phyloP scores from a whole-genome alignment of 2,329 filamentous ascomycete genomes.

The Dactylellina sp. region DNA sequence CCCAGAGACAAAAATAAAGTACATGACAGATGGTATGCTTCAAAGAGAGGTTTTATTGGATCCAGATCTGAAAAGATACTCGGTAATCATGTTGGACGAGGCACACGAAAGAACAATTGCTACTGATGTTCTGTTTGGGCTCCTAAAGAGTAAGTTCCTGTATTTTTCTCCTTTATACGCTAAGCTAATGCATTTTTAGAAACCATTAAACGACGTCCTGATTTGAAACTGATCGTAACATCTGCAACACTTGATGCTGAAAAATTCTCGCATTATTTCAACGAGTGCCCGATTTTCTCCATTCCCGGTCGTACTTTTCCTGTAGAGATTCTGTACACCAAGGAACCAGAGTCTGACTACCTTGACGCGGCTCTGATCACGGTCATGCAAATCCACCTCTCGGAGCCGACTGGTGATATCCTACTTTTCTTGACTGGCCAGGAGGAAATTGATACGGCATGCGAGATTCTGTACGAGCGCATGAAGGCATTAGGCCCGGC shows the following conservation, averaged over 20 bases:
- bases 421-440: constrained; percentile 96
- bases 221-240: constrained; percentile 95
- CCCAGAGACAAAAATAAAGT: constrained; percentile 92
- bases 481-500: constrained; percentile 94
- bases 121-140: constrained; percentile 92
- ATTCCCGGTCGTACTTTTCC: constrained; percentile 96
- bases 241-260: constrained; percentile 96
- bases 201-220: constrained; percentile 83
- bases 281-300: constrained; percentile 94
- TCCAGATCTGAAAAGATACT: constrained; percentile 87
- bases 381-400: constrained; percentile 97
- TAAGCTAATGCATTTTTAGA: constrained; percentile 67
- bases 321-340: constrained; percentile 93
- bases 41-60: constrained; percentile 94
- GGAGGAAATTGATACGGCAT: constrained; percentile 96
- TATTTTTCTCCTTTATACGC: not conserved
- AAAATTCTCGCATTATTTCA: constrained; percentile 96
- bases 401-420: constrained; percentile 91
- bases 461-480: constrained; percentile 90
- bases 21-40: constrained; percentile 99
- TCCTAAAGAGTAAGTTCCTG: constrained; percentile 73
- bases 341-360: constrained; percentile 95
- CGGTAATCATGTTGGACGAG: constrained; percentile 97
- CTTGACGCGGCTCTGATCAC: constrained; percentile 93
- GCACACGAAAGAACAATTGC: constrained; percentile 97